Base-by-base conservation (phyloP, 352 stramenopile species). In the Phytophthora sansomeana region DNA sequence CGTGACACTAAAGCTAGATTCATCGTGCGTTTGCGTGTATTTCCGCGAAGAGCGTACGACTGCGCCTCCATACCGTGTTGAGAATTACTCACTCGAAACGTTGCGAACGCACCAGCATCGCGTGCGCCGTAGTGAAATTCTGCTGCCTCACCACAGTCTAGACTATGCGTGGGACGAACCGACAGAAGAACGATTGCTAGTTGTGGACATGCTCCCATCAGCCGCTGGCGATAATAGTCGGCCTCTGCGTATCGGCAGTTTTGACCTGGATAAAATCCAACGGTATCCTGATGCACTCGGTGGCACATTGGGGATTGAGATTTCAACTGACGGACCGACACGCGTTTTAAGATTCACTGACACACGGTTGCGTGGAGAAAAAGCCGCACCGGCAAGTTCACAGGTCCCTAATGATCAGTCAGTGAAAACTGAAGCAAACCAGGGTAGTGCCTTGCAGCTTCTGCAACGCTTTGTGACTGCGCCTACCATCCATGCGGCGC, bases 101-200 rank as follows among this genome's bases (percentile, higher is more conserved):
- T 77, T 96, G 48, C 87, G 89, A 44, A 85, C 93, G 21, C 87
- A 96, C 33, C 89, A 96, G 62, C 81, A 91, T 32, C 77, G 85
- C 24, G 89, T 96, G 3, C 83, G 85, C 29, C 83, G 80, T 36
- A 95, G 86, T 69, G 89, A 96, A 38, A 93, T 96, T 57, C 55
- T 96, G 30, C 67, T 96, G 17, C 89, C 89, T 19, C 88, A 96
- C 58, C 89, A 96, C 50, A 95, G 84, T 38, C 67, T 93, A 6
- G 87, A 96, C 41, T 96, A 96, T 65, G 86, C 89, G 4, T 96
- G 89, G 89, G 89, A 96, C 59, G 89, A 96, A 35, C 89, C 89
- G 5, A 93, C 87, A 6, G 77, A 95, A 65, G 81, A 90, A 24
- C 80, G 82, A 4, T 72, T 91, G 44, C 69, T 96, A 6, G 85